phyloP scores from a whole-genome alignment of 140 eudicot species.

The Ambrosia hybrid region DNA sequence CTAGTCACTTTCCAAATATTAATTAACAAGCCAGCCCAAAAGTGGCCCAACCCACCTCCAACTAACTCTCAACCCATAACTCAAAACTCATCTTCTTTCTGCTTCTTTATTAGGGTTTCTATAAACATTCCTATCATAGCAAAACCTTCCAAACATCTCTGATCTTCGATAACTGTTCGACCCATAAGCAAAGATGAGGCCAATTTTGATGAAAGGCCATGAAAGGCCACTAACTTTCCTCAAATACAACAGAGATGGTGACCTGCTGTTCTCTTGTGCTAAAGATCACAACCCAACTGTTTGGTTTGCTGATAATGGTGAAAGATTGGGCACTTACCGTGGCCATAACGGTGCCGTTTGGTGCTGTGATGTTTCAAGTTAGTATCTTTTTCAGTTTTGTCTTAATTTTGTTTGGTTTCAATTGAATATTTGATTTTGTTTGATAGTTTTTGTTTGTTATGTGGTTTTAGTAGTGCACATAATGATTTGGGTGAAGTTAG shows the following conservation, averaged over 20 bases:
- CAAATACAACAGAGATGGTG: slow-evolving; percentile 94
- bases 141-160: background rate
- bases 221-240: slow-evolving; percentile 91
- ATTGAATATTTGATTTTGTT: background rate
- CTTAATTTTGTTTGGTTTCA: too few relatives aligned
- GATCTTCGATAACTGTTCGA: background rate
- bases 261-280: slow-evolving; percentile 85
- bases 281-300: slow-evolving; percentile 87
- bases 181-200: slow-evolving; percentile 59
- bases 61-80: background rate
- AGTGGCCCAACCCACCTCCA: background rate
- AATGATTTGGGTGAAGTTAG: too few relatives aligned
- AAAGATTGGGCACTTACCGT: slow-evolving; percentile 84
- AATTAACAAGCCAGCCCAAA: background rate
- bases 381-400: background rate
- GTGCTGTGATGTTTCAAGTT: slow-evolving; percentile 82
- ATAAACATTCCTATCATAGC: background rate
- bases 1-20: too few relatives aligned
- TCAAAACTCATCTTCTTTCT: slow-evolving; percentile 9
- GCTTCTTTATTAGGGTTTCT: slow-evolving; percentile 9
- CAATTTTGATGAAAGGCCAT: slow-evolving; percentile 94
- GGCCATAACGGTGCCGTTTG: slow-evolving; percentile 99
- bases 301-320: slow-evolving; percentile 95
- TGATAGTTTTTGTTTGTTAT: background rate
- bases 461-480: too few relatives aligned